phyloP scores from a whole-genome alignment of 495 filamentous ascomycete species.

The Penicillium silybi region DNA sequence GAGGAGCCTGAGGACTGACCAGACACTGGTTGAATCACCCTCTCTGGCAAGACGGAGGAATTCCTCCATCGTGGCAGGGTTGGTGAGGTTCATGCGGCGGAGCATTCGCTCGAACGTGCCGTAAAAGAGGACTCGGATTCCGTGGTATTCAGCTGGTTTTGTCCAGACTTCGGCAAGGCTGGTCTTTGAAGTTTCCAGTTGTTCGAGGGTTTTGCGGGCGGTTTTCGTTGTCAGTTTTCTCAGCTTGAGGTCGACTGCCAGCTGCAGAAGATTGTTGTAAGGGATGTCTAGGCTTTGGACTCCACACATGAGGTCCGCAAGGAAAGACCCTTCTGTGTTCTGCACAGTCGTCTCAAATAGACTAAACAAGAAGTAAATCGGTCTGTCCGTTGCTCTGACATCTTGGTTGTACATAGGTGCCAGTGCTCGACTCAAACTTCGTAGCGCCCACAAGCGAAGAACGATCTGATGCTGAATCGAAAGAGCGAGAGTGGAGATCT shows the following conservation, averaged over 20 bases:
- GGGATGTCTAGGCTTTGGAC: slow-evolving; percentile 35
- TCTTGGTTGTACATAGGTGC: slow-evolving; percentile 20
- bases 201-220: slow-evolving; percentile 22
- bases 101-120: slow-evolving; percentile 29
- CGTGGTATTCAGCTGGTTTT: slow-evolving; percentile 24
- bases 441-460: slow-evolving; percentile 37
- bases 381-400: slow-evolving; percentile 18
- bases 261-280: slow-evolving; percentile 26
- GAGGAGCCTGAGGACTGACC: slow-evolving; percentile 35
- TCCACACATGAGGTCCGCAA: slow-evolving; percentile 26
- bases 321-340: slow-evolving; percentile 16
- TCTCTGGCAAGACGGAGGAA: slow-evolving; percentile 28
- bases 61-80: slow-evolving; percentile 24
- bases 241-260: slow-evolving; percentile 27
- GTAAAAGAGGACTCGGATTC: slow-evolving; percentile 22
- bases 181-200: slow-evolving; percentile 27
- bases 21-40: slow-evolving; percentile 30
- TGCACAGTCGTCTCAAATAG: slow-evolving; percentile 23
- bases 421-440: slow-evolving; percentile 23
- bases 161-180: slow-evolving; percentile 32
- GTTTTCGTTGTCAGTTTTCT: slow-evolving; percentile 21
- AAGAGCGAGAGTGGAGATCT: neutral
- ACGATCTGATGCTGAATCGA: slow-evolving; percentile 27
- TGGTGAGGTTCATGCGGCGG: slow-evolving; percentile 34
- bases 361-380: slow-evolving; percentile 26